Evolutionary conservation across 164 flowering plant species (phyloP), one percentile per base, ranked within the genome.

Genomic region (Nymphaea colorata): DNA sequence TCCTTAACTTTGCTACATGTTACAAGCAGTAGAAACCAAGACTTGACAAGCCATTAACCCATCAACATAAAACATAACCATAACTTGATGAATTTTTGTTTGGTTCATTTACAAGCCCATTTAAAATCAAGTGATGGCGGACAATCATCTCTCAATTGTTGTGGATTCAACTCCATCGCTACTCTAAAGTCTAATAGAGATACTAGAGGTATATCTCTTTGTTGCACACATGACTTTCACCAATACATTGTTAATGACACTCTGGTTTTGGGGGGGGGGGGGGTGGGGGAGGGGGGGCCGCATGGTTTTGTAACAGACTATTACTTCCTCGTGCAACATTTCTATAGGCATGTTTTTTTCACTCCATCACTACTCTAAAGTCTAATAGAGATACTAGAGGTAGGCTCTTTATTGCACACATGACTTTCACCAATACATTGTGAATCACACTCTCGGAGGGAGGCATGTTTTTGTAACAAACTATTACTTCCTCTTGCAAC

Each of bases 101-200:
- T 47, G 6, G 53, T 6, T 6, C 53, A 6, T 47, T 72, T 64
- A 79, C 79, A 88, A 78, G 85, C 88, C n/a, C 41, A 10, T 68
- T 85, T 84, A 70, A 78, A 84, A 75, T 94, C 98, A 75, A 91
- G 82, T 71, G 85, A 79, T 82, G 84, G 74, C 8, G 96, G 91
- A 98, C 98, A 91, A 71, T 91, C 94, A 81, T 91, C 98, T 53
- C 99, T 98, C 73, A 94, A 96, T 74, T 88, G 93, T 73, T 80
- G 89, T 2, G 96, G 96, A 65, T 90, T 90, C 70, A 94, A 77
- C 83, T 94, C 98, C 99, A 91, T 88, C 41, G 99, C 96, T 65
- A 85, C 90, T 70, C 82, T 91, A 76, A 94, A 91, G 75, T 94
- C 99, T 44, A 80, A 82, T 79, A 92, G 71, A 59, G 97, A 89